Base-by-base conservation (phyloP, 192 early-diverging fungal species). In the Lobosporangium transversale region DNA sequence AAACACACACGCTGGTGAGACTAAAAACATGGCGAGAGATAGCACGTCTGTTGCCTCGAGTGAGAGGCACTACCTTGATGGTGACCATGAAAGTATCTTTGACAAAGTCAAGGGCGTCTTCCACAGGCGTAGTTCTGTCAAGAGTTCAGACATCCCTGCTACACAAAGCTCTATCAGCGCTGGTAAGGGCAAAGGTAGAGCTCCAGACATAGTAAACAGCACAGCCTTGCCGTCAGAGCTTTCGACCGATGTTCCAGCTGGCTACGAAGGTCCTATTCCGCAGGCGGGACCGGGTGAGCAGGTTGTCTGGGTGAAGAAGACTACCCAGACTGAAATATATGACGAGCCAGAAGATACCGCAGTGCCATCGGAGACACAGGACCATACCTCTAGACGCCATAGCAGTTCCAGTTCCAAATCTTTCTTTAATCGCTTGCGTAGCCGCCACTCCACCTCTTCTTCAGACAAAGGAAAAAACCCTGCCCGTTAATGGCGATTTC, bases 381-480 rank as follows among this genome's bases (percentile, higher is more conserved):
- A 40, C 37, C 37, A 3, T 15, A 47, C 40, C 11, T 32, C 14
- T 11, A 37, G 53, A 20, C 66, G 56, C 20, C 23, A 14, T 40
- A 14, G 37, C 37, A 40, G 37, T 14, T 10, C 7, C 7, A 40
- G 49, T 36, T 33, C 37, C 17, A 20, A 40, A 14, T 55, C 44
- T 3, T 43, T 70, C n/a, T 31, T 62, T 36, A 59, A 70, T 36
- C 68, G 68, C 5, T 31, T 70, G 18, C 59, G 52, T 24, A 53
- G 59, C 23, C 58, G 59, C n/a, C 42, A 49, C 11, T 33, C 17
- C 20, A 3, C 44, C 30, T 23, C 53, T 14, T 18, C n/a, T 30
- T 57, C 61, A 1, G 58, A 70, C 40, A 70, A 70, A 45, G 68
- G 68, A 60, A 70, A 70, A 53, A 51, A 56, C 11, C 58, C 58